These are phyloP conservation scores for Solanum chacoense DNA, from an alignment of 305 asterid species.

Conservation along the genomic window DNA sequence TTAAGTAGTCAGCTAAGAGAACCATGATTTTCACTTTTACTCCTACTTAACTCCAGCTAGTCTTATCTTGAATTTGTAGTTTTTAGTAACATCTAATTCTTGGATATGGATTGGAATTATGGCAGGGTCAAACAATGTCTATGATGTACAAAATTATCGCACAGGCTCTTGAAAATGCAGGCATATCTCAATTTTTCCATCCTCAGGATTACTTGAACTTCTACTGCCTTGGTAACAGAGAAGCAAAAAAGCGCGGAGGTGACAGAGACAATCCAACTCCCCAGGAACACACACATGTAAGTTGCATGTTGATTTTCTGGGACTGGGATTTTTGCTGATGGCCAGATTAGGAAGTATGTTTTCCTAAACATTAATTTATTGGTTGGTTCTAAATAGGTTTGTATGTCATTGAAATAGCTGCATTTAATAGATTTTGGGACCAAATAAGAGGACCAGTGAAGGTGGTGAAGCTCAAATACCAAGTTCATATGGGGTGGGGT, in stretches of 20 bases:
- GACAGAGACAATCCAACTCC: background rate
- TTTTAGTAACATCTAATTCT: background rate
- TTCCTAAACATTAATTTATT: background rate
- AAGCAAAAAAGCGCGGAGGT: background rate
- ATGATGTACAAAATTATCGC: slow-evolving; percentile 17
- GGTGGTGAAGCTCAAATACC: background rate
- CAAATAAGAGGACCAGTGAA: background rate
- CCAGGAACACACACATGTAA: background rate
- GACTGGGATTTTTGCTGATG: background rate
- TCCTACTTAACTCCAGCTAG: background rate
- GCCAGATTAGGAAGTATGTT: background rate
- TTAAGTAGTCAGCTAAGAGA: background rate
- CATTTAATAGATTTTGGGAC: background rate
- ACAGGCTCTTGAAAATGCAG: slow-evolving; percentile 13
- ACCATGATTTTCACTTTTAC: background rate
- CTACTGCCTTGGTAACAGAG: slow-evolving; percentile 12
- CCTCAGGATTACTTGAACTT: slow-evolving; percentile 20
- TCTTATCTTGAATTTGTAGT: background rate
- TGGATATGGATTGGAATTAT: background rate
- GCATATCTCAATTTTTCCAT: slow-evolving; percentile 9
- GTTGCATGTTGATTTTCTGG: background rate
- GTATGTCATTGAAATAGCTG: background rate
- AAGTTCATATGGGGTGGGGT: background rate
- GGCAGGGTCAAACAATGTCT: slow-evolving; percentile 13
- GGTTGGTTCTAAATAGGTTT: background rate